Conservation (phyloP, 352 stramenopile genomes). For the Phytophthora vignae region DNA sequence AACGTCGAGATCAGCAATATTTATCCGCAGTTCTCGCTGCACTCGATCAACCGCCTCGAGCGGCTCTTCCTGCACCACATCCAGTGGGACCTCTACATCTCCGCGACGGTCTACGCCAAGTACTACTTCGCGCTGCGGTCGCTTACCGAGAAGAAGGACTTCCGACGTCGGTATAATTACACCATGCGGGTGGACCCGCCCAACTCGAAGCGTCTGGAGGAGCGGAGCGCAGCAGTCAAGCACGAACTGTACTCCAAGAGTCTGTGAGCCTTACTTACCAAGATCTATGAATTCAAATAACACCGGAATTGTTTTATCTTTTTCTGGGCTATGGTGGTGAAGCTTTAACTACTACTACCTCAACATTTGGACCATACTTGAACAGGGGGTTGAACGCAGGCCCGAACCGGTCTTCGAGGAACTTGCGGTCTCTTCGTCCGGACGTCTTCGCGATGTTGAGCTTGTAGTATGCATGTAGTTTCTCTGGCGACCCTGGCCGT, state of each 20-base stretch:
- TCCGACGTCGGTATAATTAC: conserved; percentile 91
- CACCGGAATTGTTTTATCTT: not conserved
- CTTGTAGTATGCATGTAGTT: too few species aligned
- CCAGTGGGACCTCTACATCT: conserved; percentile 99
- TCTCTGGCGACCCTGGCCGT: too few species aligned
- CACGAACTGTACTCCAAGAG: conserved; percentile 89
- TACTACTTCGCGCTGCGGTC: conserved; percentile 99
- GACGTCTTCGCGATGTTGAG: too few species aligned
- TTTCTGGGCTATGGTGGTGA: too few species aligned
- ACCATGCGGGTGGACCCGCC: conserved; percentile 88
- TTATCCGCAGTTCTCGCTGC: conserved; percentile 98
- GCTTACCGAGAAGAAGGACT: conserved; percentile 92
- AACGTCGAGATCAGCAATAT: conserved; percentile 98
- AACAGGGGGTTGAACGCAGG: too few species aligned
- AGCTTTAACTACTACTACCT: too few species aligned
- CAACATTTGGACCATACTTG: too few species aligned
- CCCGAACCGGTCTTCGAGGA: too few species aligned
- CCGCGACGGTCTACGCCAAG: conserved; percentile 95
- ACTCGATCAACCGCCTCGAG: conserved; percentile 98
- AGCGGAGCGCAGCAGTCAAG: conserved; percentile 82
- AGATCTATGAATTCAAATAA: conserved; percentile 16
- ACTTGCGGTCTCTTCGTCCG: too few species aligned
- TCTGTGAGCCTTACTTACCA: conserved; percentile 45
- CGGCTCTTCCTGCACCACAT: conserved; percentile 96
- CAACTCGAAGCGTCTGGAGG: conserved; percentile 89